phyloP scores from a whole-genome alignment of 768 basidiomycete species.

The Tulasnella sp. region DNA sequence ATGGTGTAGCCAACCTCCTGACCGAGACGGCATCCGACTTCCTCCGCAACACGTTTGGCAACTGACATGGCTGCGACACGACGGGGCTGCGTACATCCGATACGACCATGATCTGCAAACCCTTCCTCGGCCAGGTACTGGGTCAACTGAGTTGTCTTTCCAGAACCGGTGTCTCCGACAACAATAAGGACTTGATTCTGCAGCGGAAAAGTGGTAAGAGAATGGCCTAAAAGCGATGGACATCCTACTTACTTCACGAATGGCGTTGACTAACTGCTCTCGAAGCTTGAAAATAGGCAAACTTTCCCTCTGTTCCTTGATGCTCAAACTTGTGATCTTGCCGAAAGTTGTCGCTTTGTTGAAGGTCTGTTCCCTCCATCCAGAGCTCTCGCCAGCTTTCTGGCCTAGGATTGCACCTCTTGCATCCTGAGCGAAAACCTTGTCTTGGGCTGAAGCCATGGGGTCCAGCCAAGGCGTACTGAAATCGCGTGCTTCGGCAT shows the following conservation, averaged over 20 bases:
- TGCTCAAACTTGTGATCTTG: conserved; percentile 78
- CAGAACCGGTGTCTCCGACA: conserved; percentile 81
- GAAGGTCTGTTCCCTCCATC: conserved; percentile 86
- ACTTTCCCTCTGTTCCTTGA: conserved; percentile 85
- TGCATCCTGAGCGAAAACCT: conserved; percentile 86
- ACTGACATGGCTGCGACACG: conserved; percentile 35
- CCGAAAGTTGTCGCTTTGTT: conserved; percentile 96
- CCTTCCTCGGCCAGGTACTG: conserved; percentile 21
- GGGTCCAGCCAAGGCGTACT: conserved; percentile 97
- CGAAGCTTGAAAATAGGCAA: conserved; percentile 93
- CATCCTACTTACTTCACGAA: conserved; percentile 56
- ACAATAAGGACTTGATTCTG: conserved; percentile 75
- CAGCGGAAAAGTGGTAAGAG: background rate
- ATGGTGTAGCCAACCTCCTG: background rate
- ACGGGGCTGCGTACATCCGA: conserved; percentile 35
- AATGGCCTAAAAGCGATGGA: background rate
- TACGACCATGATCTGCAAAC: conserved; percentile 30
- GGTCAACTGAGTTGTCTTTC: background rate
- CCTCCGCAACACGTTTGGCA: conserved; percentile 33
- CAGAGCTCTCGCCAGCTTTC: conserved; percentile 68
- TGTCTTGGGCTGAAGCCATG: conserved; percentile 81
- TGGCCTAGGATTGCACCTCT: conserved; percentile 72
- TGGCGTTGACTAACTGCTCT: conserved; percentile 79
- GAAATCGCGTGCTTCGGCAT: conserved; percentile 90
- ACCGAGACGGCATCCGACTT: conserved; percentile 16